Conservation (phyloP, 1,139 yeast genomes). For the Ogataea hybrid region DNA sequence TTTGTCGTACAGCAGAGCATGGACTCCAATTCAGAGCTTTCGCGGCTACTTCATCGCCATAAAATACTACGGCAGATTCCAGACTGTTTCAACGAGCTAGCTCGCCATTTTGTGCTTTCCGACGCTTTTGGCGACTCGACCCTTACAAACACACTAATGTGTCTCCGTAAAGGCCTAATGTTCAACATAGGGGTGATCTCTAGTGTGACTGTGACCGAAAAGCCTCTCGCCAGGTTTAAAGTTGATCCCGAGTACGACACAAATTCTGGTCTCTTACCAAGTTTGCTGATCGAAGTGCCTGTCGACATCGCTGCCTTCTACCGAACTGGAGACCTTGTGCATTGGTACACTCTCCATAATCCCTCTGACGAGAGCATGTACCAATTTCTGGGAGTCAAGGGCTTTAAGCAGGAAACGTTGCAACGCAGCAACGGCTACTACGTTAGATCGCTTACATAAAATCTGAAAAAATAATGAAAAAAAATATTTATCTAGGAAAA, state of each 20-base stretch:
- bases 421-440: constrained; percentile 9
- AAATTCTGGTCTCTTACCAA: constrained; percentile 8
- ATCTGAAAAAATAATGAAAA: constrained; percentile 1
- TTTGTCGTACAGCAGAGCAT: not conserved
- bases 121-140: constrained; percentile 1
- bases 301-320: constrained; percentile 8
- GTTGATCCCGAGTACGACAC: constrained; percentile 4
- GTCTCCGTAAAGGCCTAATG: constrained; percentile 11
- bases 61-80: constrained; percentile 1
- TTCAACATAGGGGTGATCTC: constrained; percentile 11
- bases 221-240: constrained; percentile 12
- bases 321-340: constrained; percentile 12
- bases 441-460: constrained; percentile 4
- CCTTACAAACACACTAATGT: constrained; percentile 3
- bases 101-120: not conserved
- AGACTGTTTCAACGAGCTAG: constrained; percentile 5
- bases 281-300: constrained; percentile 13
- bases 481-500: constrained; percentile 6
- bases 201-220: constrained; percentile 3
- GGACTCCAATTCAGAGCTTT: not conserved
- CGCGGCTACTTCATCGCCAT: constrained; percentile 6
- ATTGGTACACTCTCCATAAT: constrained; percentile 11
- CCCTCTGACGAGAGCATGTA: not conserved
- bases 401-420: constrained; percentile 10
- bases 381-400: constrained; percentile 15